Evolutionary conservation across 805 yeast genomes (phyloP), one percentile per base, ranked within the genome.

Genomic region (Candida chilensis): DNA sequence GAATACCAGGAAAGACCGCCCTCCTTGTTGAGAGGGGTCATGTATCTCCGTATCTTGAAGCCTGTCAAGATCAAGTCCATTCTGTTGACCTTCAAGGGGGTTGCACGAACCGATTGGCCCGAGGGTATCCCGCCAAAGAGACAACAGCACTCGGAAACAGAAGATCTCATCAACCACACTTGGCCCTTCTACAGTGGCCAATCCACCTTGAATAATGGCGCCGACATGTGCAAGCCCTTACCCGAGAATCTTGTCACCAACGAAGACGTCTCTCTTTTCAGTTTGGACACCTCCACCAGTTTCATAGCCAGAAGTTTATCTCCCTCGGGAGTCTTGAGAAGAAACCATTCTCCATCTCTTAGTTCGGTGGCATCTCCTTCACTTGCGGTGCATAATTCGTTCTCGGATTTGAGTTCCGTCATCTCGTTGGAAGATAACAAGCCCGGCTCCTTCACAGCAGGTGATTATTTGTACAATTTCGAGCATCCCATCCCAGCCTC

Each of bases 61-160:
- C 78, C 90, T 0, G 64, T 78, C 17, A 83, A 77, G 48, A 59
- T 88, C 36, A 84, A 81, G 50, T 49, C 70, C 13, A 71, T 88
- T 9, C 49, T 58, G 4, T 59, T 88, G 28, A 59, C 64, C 2
- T 74, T 88, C 41, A 65, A 66, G 31, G 96, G 96, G 1, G 47
- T 52, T 2, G 71, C 82, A 21, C 67, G 82, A 39, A 88, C 96
- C 0, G 95, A 88, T 37, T 88, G 96, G 96, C 96, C 96, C 3
- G 96, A 92, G 47, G 98, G 98, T 2, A 88, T 90, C 13, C 97
- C 97, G 1, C 96, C 96, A 0, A 84, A 81, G 48, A 76, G 77
- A 40, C 61, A 63, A 12, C 81, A 76, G 10, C 77, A 71, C 36
- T 51, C 54, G 20, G 98, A 92, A 41, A 51, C 67, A 15, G 71